Conservation (phyloP, 169 alveolate genomes). For the Babesia sp. region DNA sequence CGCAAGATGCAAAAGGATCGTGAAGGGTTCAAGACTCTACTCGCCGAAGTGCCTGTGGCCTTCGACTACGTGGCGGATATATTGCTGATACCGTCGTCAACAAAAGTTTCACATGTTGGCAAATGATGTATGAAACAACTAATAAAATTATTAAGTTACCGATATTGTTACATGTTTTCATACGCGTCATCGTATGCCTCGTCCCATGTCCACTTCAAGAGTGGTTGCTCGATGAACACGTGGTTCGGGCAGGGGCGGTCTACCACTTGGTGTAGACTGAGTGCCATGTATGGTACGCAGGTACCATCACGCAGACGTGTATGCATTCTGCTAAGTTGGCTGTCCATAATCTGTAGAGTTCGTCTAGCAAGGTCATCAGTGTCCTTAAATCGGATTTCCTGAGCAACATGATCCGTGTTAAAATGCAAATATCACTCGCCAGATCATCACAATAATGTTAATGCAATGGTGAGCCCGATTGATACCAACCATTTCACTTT, state of each 20-base stretch:
- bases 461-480: no score
- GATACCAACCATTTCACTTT: no score
- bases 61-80: slow-evolving; percentile 36
- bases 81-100: background rate
- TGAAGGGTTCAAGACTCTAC: background rate
- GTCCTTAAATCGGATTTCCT: slow-evolving; percentile 80
- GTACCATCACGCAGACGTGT: slow-evolving; percentile 90
- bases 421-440: background rate
- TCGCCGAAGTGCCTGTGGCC: slow-evolving; percentile 22
- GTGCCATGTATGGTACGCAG: slow-evolving; percentile 84
- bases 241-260: slow-evolving; percentile 87
- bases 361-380: slow-evolving; percentile 88
- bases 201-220: slow-evolving; percentile 92
- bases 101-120: no score
- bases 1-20: background rate
- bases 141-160: background rate
- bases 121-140: no score
- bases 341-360: slow-evolving; percentile 87
- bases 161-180: slow-evolving; percentile 72
- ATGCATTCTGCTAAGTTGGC: slow-evolving; percentile 87
- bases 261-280: slow-evolving; percentile 80
- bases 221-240: slow-evolving; percentile 85
- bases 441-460: no score
- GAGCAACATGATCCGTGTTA: background rate
- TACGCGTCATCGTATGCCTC: slow-evolving; percentile 91